Conservation (phyloP, 768 basidiomycete genomes). For the Boletus sp. region DNA sequence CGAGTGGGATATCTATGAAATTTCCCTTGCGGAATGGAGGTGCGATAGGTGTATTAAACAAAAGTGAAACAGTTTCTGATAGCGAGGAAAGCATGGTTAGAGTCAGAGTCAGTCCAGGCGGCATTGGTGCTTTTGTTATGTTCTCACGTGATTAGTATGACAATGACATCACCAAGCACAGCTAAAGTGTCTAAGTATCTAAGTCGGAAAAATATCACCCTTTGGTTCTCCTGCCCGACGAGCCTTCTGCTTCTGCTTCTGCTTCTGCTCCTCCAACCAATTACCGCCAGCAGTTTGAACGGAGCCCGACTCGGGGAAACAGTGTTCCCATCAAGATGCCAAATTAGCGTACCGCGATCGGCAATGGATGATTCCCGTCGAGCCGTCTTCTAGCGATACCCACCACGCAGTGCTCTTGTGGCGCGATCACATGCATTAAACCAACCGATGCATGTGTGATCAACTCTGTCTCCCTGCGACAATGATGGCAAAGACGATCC, state of each 20-base stretch:
- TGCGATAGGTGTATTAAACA: slow-evolving; percentile 27
- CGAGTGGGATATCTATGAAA: slow-evolving; percentile 16
- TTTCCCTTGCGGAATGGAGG: background rate
- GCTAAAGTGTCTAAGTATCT: background rate
- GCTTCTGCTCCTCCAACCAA: background rate
- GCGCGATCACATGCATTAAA: background rate
- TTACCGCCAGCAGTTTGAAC: background rate
- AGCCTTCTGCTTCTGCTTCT: background rate
- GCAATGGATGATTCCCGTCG: background rate
- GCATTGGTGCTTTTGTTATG: background rate
- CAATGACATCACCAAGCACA: slow-evolving; percentile 8
- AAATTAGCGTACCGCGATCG: background rate
- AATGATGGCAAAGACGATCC: slow-evolving; percentile 44
- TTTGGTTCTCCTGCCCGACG: too few species aligned
- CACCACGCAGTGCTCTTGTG: background rate
- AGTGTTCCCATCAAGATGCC: background rate
- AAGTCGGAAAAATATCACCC: background rate
- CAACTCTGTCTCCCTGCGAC: slow-evolving; percentile 27
- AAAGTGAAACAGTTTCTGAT: slow-evolving; percentile 9
- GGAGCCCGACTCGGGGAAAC: background rate
- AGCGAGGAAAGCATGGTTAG: slow-evolving; percentile 14
- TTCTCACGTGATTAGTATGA: slow-evolving; percentile 13
- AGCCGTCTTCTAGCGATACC: background rate
- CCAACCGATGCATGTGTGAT: background rate
- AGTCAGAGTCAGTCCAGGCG: background rate